phyloP scores from a whole-genome alignment of 2,329 filamentous ascomycete genomes.

The Aspergillus jensenii region DNA sequence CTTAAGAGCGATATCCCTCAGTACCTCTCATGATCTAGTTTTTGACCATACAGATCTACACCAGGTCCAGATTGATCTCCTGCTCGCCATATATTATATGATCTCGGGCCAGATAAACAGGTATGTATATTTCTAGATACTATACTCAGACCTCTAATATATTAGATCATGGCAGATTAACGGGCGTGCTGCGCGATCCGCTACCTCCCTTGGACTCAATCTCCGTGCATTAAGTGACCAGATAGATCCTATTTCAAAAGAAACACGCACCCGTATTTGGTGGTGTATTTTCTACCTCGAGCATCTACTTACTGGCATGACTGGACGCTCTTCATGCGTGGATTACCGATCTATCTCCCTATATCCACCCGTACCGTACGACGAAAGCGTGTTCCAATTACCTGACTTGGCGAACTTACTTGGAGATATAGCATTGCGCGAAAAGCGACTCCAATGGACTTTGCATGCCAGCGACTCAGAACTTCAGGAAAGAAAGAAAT shows the following conservation, averaged over 20 bases:
- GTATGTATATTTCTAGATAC: conserved; percentile 19
- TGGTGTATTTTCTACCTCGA: conserved; percentile 42
- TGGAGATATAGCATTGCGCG: not conserved
- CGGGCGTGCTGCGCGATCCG: conserved; percentile 38
- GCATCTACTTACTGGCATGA: conserved; percentile 39
- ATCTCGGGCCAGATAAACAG: conserved; percentile 40
- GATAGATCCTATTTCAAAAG: conserved; percentile 37
- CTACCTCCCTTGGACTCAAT: conserved; percentile 41
- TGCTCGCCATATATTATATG: conserved; percentile 38
- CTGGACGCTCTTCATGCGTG: conserved; percentile 38
- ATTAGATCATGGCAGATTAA: conserved; percentile 40
- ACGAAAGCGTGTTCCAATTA: conserved; percentile 29
- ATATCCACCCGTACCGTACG: conserved; percentile 27
- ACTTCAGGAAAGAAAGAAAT: not conserved
- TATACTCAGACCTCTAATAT: not conserved
- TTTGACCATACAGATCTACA: conserved; percentile 39
- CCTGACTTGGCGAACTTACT: conserved; percentile 15
- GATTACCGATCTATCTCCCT: conserved; percentile 31
- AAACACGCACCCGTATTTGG: conserved; percentile 42
- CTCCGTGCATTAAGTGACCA: conserved; percentile 36
- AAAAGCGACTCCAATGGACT: not conserved
- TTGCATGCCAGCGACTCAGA: not conserved
- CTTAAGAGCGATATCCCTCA: not conserved
- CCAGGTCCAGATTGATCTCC: conserved; percentile 39
- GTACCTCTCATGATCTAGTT: conserved; percentile 20